Conservation (phyloP, 345 rosid species). For the Eucalyptus albens region DNA sequence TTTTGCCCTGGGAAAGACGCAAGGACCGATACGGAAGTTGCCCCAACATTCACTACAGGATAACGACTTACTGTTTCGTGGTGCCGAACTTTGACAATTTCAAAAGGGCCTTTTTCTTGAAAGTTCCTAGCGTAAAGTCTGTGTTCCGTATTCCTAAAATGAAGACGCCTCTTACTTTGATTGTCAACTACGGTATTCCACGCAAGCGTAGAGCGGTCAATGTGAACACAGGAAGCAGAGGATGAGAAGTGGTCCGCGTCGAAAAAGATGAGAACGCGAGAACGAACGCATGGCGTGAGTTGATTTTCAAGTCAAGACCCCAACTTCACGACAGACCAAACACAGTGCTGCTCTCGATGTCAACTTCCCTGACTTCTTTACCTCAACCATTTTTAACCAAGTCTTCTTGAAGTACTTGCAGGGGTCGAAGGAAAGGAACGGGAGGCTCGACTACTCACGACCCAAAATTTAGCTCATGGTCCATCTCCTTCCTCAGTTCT, state of each 20-base stretch:
- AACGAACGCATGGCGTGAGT: background rate
- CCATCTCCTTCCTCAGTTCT: background rate
- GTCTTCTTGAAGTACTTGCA: background rate
- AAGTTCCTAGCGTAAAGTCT: background rate
- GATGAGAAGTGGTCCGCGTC: background rate
- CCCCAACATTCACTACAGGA: background rate
- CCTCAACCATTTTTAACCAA: background rate
- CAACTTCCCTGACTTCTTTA: background rate
- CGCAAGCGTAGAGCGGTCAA: background rate
- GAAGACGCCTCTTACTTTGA: background rate
- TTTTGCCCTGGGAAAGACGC: background rate
- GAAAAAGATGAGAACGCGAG: background rate
- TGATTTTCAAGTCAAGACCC: background rate
- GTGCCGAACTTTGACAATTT: background rate
- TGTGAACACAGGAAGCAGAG: background rate
- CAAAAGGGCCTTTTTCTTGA: background rate
- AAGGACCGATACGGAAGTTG: background rate
- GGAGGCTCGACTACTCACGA: background rate
- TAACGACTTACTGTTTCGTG: background rate
- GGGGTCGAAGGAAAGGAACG: background rate
- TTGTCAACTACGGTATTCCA: background rate
- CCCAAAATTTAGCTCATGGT: background rate
- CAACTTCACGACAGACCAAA: background rate
- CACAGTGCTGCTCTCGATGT: background rate
- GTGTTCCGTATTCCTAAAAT: too few relatives aligned